Percentiles rank a stretch among this genome's conserved stretches.
Evolutionary conservation across 2,329 filamentous ascomycete genomes (phyloP).

Genomic region (Dactylellina sp.): DNA sequence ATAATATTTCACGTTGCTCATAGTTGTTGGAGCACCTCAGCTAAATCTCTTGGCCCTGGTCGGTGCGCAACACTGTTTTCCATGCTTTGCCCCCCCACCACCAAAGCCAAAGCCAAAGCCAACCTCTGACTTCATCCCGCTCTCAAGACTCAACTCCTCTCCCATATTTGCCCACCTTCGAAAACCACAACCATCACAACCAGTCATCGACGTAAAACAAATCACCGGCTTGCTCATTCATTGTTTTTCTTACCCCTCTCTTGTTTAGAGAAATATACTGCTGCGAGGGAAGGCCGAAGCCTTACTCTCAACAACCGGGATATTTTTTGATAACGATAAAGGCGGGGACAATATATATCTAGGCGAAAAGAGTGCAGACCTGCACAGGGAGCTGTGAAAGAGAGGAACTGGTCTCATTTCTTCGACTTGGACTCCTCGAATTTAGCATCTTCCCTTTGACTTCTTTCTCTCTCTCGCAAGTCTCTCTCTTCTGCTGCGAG

Average conservation of each 20-base stretch:
- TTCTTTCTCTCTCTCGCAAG: not conserved
- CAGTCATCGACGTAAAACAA: not conserved
- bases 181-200: slow-evolving; percentile 15
- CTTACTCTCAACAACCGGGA: not conserved
- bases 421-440: slow-evolving; percentile 10
- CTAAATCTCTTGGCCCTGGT: not conserved
- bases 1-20: not conserved
- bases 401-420: slow-evolving; percentile 7
- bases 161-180: not conserved
- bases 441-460: slow-evolving; percentile 24
- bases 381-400: slow-evolving; percentile 3
- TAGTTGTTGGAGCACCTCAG: not conserved
- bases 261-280: not conserved
- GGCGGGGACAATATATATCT: slow-evolving; percentile 21
- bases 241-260: not conserved
- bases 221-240: not conserved
- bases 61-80: slow-evolving; percentile 14
- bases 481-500: slow-evolving; percentile 3
- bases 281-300: not conserved
- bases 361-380: slow-evolving; percentile 3
- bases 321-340: slow-evolving; percentile 47
- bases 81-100: slow-evolving; percentile 40
- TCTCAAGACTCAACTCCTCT: slow-evolving; percentile 19
- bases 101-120: slow-evolving; percentile 21
- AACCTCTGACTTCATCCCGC: slow-evolving; percentile 56